Conservation (phyloP, 805 yeast genomes). For the Henningerozyma blattae region DNA sequence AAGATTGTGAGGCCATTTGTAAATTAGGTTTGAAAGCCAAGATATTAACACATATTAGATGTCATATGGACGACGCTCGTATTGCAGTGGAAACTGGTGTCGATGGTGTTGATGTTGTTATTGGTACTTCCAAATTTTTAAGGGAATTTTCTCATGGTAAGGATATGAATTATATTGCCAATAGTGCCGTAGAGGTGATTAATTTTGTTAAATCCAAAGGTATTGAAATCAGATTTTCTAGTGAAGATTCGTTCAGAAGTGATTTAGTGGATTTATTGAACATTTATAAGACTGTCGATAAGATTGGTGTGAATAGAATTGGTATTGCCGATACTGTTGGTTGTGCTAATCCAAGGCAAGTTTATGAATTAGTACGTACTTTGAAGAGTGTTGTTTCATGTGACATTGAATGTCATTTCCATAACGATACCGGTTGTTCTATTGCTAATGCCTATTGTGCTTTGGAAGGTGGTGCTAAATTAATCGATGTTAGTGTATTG, state of each 20-base stretch:
- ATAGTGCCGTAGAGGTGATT: conserved; percentile 90
- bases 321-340: conserved; percentile 99
- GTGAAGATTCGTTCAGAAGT: conserved; percentile 95
- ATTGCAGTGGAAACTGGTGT: conserved; percentile 98
- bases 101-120: conserved; percentile 97
- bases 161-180: conserved; percentile 96
- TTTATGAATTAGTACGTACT: conserved; percentile 89
- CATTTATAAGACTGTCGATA: conserved; percentile 92
- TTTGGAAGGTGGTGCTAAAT: conserved; percentile 90
- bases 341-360: conserved; percentile 98
- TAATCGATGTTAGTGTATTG: conserved; percentile 91
- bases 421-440: conserved; percentile 98
- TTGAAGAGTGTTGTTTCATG: conserved; percentile 87
- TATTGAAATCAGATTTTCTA: conserved; percentile 89
- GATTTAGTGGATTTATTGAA: conserved; percentile 91
- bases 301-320: conserved; percentile 95
- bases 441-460: conserved; percentile 98
- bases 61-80: conserved; percentile 97
- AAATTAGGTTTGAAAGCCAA: conserved; percentile 95
- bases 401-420: conserved; percentile 98
- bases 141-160: conserved; percentile 95
- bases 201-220: conserved; percentile 95
- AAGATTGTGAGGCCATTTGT: conserved; percentile 96
- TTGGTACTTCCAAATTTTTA: conserved; percentile 91
- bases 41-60: conserved; percentile 90